Evolutionary conservation across 208 protist species (phyloP), one percentile per base, ranked within the genome.

Genomic region (Leptomonas seymouri): DNA sequence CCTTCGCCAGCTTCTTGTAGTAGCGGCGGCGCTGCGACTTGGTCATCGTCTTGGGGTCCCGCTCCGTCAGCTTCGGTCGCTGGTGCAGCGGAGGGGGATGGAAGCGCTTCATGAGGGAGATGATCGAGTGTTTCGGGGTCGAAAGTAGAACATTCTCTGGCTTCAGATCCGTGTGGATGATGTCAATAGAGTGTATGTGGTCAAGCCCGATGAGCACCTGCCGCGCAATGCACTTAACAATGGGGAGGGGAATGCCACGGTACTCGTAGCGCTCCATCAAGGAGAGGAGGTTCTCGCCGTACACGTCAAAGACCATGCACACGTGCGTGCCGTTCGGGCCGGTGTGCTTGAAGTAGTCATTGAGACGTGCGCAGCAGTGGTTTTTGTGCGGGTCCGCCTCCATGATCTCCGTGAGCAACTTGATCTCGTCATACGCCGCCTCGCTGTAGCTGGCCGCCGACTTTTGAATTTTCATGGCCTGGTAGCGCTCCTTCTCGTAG

Each of bases 101-200:
- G 80, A 84, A 96, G 63, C 75, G 87, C 63, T 87, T 85, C 91
- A 96, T 96, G 41, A 93, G 75, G 8, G 87, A 93, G 54, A 96
- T 88, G 67, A 96, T 91, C 34, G 80, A 73, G 72, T 96, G 88
- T 66, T 93, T 93, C 18, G 87, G 91, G 16, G 80, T 92, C 5
- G 89, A 86, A 56, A 98, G 74, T 4, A 98, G 71, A 9, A 98
- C 93, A 67, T 99, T 99, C 78, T 99, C 97, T 3, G 97, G 93
- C 72, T 99, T 99, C 21, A 99, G 67, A 75, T 99, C 98, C 0
- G 98, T 99, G 86, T 99, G 98, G 59, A 99, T 98, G 74, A 99
- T 98, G 54, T 92, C 63, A 54, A 98, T 91, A 9, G 61, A 74
- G 80, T 98, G 96, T 15, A 99, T 79, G 82, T 98, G 98, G 51